Evolutionary conservation across 768 basidiomycete genomes (phyloP).

Genomic region (Cystobasidiopsis lactophilus): DNA sequence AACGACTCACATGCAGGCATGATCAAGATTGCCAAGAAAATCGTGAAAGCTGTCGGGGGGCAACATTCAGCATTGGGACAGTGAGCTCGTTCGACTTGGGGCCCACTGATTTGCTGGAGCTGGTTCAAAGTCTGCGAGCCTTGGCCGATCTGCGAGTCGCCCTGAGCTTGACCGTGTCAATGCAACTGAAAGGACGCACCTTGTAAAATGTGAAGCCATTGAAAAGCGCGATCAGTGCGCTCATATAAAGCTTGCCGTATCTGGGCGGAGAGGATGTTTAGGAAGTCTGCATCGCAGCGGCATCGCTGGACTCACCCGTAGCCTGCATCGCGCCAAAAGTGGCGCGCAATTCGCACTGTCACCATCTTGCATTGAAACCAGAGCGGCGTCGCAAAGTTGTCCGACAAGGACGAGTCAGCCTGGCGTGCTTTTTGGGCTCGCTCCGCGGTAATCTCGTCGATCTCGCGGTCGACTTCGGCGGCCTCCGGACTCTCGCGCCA

Average conservation of each 20-base stretch:
- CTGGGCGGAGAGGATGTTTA: background rate
- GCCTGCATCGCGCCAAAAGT: background rate
- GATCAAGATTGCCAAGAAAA: background rate
- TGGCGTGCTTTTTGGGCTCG: background rate
- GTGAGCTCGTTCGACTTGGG: too few species aligned
- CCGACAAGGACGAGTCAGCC: background rate
- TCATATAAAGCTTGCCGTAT: background rate
- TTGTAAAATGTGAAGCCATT: background rate
- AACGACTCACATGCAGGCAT: background rate
- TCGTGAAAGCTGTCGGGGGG: background rate
- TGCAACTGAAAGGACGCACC: background rate
- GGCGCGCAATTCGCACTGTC: background rate
- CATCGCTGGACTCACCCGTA: background rate
- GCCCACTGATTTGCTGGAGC: too few species aligned
- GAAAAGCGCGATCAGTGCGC: background rate
- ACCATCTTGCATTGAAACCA: background rate
- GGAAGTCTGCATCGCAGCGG: background rate
- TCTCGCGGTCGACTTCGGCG: background rate
- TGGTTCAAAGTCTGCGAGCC: background rate
- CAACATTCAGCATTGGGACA: too few species aligned
- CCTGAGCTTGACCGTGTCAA: background rate
- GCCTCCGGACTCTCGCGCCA: background rate
- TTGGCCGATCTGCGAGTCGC: background rate
- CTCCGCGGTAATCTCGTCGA: background rate
- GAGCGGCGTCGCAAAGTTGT: background rate